Evolutionary conservation across 257 asterid genomes (phyloP).

Genomic region (Perilla frutescens): DNA sequence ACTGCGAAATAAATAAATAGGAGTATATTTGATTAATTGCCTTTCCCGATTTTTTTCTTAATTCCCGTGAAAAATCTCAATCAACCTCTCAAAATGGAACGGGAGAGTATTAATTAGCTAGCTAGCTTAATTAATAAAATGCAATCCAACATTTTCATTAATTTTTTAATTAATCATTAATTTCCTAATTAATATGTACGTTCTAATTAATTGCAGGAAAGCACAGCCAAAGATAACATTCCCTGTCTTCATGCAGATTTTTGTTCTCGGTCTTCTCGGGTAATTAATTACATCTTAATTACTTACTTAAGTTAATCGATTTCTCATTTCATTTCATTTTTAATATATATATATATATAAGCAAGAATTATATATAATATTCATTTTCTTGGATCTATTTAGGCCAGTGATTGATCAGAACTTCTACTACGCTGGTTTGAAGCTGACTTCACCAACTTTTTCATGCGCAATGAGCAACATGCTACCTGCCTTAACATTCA

Average conservation of each 20-base stretch:
- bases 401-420: constrained; percentile 96
- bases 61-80: too few species aligned
- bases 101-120: too few species aligned
- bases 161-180: too few species aligned
- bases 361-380: not conserved
- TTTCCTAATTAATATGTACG: too few species aligned
- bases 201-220: constrained; percentile 50
- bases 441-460: constrained; percentile 80
- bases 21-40: too few species aligned
- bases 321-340: not conserved
- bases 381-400: not conserved
- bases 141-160: too few species aligned
- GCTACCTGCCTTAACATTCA: constrained; percentile 81
- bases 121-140: too few species aligned
- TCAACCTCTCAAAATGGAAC: too few species aligned
- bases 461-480: constrained; percentile 90
- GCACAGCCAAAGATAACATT: constrained; percentile 87
- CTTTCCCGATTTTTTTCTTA: too few species aligned
- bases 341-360: not conserved
- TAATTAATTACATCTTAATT: constrained; percentile 12
- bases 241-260: constrained; percentile 80
- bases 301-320: too few species aligned
- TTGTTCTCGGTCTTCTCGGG: constrained; percentile 91
- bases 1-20: too few species aligned
- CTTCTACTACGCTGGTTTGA: constrained; percentile 82